phyloP scores from a whole-genome alignment of 345 rosid genomes.

The Boechera retrofracta region DNA sequence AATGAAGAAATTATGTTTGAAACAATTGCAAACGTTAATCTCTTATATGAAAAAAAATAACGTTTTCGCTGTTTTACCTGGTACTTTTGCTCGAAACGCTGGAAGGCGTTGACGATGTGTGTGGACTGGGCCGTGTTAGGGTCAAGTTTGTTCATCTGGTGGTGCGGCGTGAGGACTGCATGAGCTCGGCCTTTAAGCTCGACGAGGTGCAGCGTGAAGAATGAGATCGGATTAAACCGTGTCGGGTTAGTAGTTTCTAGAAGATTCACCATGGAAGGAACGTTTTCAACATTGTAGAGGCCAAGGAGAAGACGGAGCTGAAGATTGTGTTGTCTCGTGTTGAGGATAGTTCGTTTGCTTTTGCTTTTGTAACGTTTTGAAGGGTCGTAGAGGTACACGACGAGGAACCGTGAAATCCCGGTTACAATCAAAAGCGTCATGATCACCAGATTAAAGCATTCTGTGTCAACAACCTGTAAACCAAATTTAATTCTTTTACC shows the following conservation, averaged over 20 bases:
- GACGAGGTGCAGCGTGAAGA: slow-evolving; percentile 41
- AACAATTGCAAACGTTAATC: neutral
- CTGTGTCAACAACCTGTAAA: slow-evolving; percentile 37
- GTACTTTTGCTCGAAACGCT: slow-evolving; percentile 47
- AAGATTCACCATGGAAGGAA: slow-evolving; percentile 45
- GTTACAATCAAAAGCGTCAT: slow-evolving; percentile 27
- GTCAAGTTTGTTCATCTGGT: slow-evolving; percentile 46
- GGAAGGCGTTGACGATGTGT: slow-evolving; percentile 51
- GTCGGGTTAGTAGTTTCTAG: slow-evolving; percentile 44
- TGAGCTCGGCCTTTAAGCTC: slow-evolving; percentile 49
- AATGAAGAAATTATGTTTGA: neutral
- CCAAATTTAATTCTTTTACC: neutral
- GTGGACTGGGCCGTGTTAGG: slow-evolving; percentile 42
- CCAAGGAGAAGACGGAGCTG: slow-evolving; percentile 60
- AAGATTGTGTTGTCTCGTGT: slow-evolving; percentile 42
- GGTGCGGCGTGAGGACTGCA: slow-evolving; percentile 43
- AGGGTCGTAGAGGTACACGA: slow-evolving; percentile 62
- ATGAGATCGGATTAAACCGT: slow-evolving; percentile 39
- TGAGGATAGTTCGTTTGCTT: slow-evolving; percentile 58
- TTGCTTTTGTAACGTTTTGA: slow-evolving; percentile 58
- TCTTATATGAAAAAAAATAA: neutral
- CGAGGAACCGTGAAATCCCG: slow-evolving; percentile 50
- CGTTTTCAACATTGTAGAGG: slow-evolving; percentile 46
- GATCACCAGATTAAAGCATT: slow-evolving; percentile 39
- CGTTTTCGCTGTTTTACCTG: slow-evolving; percentile 14